These are phyloP conservation scores for Starmerella stellata DNA, from an alignment of 805 yeast genomes.

Conservation along the genomic window DNA sequence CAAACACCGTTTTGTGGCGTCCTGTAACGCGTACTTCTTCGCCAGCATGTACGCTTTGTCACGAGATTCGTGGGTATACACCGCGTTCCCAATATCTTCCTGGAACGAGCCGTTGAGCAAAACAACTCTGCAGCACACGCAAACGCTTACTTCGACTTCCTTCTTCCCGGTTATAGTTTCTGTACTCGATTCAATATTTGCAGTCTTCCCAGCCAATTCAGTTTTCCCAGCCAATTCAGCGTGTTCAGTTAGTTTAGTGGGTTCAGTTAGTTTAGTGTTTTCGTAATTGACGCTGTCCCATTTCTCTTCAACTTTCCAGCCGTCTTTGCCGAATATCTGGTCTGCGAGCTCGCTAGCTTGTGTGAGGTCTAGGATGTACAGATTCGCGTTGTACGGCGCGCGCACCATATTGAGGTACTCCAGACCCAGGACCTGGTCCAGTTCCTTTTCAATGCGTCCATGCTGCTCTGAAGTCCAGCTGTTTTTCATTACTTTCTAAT, in stretches of 20 bases:
- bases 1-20: conserved; percentile 59
- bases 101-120: conserved; percentile 67
- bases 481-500: too few relatives aligned
- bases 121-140: conserved; percentile 41
- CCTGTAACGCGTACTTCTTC: conserved; percentile 52
- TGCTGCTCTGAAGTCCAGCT: not conserved
- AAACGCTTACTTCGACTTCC: conserved; percentile 9
- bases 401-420: not conserved
- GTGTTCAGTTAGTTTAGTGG: too few relatives aligned
- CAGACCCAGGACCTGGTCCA: not conserved
- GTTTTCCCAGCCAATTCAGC: not conserved
- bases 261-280: not conserved
- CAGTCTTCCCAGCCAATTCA: not conserved
- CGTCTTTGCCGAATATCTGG: conserved; percentile 9
- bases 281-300: not conserved
- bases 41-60: conserved; percentile 66
- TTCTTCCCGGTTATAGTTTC: not conserved
- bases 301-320: conserved; percentile 7
- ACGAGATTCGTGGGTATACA: conserved; percentile 33
- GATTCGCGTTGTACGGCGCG: not conserved
- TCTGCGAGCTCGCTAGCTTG: conserved; percentile 9
- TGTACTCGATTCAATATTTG: not conserved
- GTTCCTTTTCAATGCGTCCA: not conserved
- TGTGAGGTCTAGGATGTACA: conserved; percentile 2
- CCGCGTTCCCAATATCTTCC: conserved; percentile 63